Evolutionary conservation across 257 asterid species (phyloP), one percentile per base, ranked within the genome.

Genomic region (Solanum peruvianum): DNA sequence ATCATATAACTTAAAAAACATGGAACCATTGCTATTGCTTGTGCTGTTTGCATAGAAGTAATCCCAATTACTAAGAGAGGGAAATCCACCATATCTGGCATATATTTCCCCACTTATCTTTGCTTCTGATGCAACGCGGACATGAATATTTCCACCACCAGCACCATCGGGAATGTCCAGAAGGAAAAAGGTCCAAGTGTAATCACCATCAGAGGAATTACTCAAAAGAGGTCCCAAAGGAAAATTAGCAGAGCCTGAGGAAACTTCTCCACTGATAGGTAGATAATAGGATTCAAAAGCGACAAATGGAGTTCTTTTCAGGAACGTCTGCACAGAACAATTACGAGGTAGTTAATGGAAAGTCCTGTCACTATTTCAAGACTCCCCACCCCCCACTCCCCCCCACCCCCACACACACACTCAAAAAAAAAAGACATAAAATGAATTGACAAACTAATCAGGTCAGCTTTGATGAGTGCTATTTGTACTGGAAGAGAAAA

Each of bases 1-100:
- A 88, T 96, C 99, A 56, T 96, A 93, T 67, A 92, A 45, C 95
- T 93, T 96, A 90, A 97, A 97, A 86, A 96, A 97, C 95, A 93
- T 94, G 86, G 99, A 96, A 76, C 95, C 97, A 15, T 93, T 91
- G 92, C 99, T 95, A 90, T 90, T 94, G 88, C 91, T 95, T 25
- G 98, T 91, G 90, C 91, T 88, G 90, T 96, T 97, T 71, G 92
- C 90, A 42, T 92, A 94, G 88, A 90, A 96, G 93, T 97, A 97
- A 89, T 97, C 99, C 96, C 96, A 95, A 87, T 86, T 92, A 60
- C 25, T 86, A 87, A 93, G 92, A 83, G 99, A 93, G 18, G 99
- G 98, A 75, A 94, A 89, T 52, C 98, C 99, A 87, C 98, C 99
- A 73, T 94, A 91, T 92, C 95, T 93, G 88, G 92, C 97, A 27